Conservation (phyloP, 2,329 filamentous ascomycete genomes). For the Trichoderma cornu-damae region DNA sequence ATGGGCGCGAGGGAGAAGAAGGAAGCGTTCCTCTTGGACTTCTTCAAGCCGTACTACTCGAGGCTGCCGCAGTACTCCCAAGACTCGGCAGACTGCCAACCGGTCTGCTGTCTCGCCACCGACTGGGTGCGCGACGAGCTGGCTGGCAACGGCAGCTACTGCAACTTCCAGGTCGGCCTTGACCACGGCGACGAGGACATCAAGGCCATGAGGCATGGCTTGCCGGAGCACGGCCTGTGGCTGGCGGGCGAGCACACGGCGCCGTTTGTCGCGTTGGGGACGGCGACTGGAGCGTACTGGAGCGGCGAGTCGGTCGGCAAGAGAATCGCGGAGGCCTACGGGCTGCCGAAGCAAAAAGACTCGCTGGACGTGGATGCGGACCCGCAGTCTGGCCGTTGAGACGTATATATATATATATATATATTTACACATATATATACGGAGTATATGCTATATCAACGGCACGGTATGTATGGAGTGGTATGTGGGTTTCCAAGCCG, state of each 20-base stretch:
- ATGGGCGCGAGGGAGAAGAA: slow-evolving; percentile 43
- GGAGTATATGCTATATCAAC: neutral
- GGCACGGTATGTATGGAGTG: too few relatives aligned
- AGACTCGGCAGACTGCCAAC: slow-evolving; percentile 52
- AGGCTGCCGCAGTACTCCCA: slow-evolving; percentile 63
- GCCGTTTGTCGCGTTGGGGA: slow-evolving; percentile 83
- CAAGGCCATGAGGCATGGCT: slow-evolving; percentile 54
- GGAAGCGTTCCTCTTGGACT: slow-evolving; percentile 52
- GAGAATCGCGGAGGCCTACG: slow-evolving; percentile 56
- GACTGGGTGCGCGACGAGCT: slow-evolving; percentile 74
- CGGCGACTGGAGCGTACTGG: slow-evolving; percentile 87
- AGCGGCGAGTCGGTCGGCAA: slow-evolving; percentile 73
- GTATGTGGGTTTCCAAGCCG: too few relatives aligned
- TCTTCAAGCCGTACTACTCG: slow-evolving; percentile 75
- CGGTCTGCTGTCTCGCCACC: slow-evolving; percentile 61
- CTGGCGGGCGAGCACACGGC: slow-evolving; percentile 87
- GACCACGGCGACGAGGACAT: slow-evolving; percentile 68
- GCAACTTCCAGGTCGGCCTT: slow-evolving; percentile 76
- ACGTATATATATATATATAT: neutral
- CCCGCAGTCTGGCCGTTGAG: neutral
- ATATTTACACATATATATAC: neutral
- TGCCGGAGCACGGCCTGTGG: slow-evolving; percentile 69
- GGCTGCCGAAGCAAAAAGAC: slow-evolving; percentile 21
- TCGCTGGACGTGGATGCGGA: neutral
- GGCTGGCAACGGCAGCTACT: slow-evolving; percentile 77